Evolutionary conservation across 371 early-diverging fungal species (phyloP).

Genomic region (Mucor circinelloides): DNA sequence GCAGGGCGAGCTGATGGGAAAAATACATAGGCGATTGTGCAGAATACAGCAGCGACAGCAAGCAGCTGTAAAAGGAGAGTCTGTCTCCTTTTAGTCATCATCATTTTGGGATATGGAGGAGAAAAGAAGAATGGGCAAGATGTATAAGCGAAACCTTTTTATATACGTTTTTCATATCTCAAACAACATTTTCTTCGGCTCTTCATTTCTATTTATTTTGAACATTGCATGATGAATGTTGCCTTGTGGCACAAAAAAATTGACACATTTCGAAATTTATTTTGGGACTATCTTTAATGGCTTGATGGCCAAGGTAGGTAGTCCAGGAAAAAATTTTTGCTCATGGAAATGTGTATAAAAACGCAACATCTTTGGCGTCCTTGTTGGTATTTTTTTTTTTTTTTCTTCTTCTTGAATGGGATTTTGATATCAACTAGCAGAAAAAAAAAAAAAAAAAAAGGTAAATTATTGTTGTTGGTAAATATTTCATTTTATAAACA

Average conservation of each 20-base stretch:
- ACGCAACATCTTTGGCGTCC: background rate
- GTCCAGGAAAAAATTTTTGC: background rate
- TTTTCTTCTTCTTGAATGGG: background rate
- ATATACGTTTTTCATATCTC: background rate
- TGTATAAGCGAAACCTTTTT: background rate
- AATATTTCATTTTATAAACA: background rate
- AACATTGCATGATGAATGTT: conserved; percentile 1
- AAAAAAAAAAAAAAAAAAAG: conserved; percentile 4
- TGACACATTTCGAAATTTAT: background rate
- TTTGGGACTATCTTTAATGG: background rate
- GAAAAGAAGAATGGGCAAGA: background rate
- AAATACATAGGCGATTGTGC: conserved; percentile 4
- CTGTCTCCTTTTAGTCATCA: conserved; percentile 4
- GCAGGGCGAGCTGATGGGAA: background rate
- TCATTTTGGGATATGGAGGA: background rate
- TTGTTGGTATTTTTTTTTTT: background rate
- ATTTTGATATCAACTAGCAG: conserved; percentile 9
- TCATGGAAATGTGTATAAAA: background rate
- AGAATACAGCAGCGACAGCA: background rate
- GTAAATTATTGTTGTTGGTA: conserved; percentile 1
- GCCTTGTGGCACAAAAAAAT: background rate
- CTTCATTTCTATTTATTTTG: background rate
- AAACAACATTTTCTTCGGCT: background rate
- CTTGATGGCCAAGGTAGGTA: background rate
- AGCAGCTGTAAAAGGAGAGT: conserved; percentile 5